Conservation (phyloP, 768 basidiomycete species). For the Xerocomus brunneocitrinus region DNA sequence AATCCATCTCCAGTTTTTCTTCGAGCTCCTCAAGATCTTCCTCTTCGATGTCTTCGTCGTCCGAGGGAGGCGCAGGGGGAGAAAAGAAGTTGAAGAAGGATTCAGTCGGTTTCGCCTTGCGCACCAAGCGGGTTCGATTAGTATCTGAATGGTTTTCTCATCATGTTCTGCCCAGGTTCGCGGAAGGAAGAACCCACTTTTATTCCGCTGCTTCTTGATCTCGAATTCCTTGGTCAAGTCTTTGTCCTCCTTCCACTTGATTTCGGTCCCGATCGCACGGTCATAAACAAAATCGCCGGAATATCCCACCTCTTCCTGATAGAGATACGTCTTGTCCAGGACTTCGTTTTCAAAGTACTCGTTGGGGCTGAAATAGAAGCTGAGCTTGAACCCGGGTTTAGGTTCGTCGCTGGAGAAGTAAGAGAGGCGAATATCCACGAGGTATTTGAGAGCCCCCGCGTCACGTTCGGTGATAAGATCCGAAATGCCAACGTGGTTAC, state of each 20-base stretch:
- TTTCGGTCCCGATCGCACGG: slow-evolving; percentile 84
- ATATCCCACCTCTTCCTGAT: slow-evolving; percentile 91
- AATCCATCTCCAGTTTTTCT: slow-evolving; percentile 91
- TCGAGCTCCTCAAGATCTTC: slow-evolving; percentile 89
- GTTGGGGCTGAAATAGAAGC: slow-evolving; percentile 77
- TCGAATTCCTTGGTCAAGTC: slow-evolving; percentile 96
- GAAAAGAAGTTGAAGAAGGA: slow-evolving; percentile 99
- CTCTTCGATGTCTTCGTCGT: slow-evolving; percentile 71
- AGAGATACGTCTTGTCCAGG: slow-evolving; percentile 92
- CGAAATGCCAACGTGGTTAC: slow-evolving; percentile 81
- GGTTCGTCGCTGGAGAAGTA: slow-evolving; percentile 64
- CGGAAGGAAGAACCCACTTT: slow-evolving; percentile 53
- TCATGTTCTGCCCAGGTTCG: not conserved
- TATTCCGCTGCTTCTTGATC: slow-evolving; percentile 99
- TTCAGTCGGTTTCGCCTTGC: slow-evolving; percentile 85
- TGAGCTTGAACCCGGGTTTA: slow-evolving; percentile 89
- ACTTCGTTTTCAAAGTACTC: slow-evolving; percentile 83
- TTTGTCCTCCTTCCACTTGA: slow-evolving; percentile 98
- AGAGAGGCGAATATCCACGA: slow-evolving; percentile 74
- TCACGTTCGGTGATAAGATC: slow-evolving; percentile 95
- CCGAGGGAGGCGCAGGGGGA: slow-evolving; percentile 69
- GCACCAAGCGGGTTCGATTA: slow-evolving; percentile 75
- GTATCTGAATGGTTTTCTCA: slow-evolving; percentile 48
- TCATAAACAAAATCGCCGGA: slow-evolving; percentile 96
- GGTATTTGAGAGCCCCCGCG: slow-evolving; percentile 75